A percentile compares a stretch with the other conserved stretches of the same genome.
These are phyloP conservation scores for Nitzschia putrida DNA, from an alignment of 108 stramenopile genomes.

Conservation along the genomic window DNA sequence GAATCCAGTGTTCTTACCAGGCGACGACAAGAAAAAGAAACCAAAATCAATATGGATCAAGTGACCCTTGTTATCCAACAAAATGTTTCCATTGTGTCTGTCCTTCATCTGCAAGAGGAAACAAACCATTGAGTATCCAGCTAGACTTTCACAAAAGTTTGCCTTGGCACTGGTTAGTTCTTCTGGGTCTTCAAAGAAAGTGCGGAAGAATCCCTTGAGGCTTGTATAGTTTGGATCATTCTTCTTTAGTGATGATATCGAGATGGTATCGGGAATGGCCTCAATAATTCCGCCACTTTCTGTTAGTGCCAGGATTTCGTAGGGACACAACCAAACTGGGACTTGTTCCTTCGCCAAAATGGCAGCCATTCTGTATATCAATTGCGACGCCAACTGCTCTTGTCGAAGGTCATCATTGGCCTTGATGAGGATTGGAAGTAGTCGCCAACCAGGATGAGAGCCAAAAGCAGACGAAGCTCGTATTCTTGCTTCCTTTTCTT, in stretches of 20 bases:
- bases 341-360: constrained; percentile 87
- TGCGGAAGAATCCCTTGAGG: constrained; percentile 82
- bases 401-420: constrained; percentile 97
- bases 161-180: constrained; percentile 75
- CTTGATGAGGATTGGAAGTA: constrained; percentile 94
- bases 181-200: constrained; percentile 71
- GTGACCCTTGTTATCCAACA: constrained; percentile 92
- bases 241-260: constrained; percentile 87
- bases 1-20: constrained; percentile 93
- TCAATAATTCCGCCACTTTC: constrained; percentile 92
- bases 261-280: constrained; percentile 94
- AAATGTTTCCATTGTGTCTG: constrained; percentile 95
- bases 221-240: constrained; percentile 81
- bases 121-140: constrained; percentile 92
- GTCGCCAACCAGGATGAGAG: constrained; percentile 86
- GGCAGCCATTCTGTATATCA: constrained; percentile 84
- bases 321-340: constrained; percentile 90
- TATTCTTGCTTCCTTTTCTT: constrained; percentile 84
- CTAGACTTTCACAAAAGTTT: constrained; percentile 91
- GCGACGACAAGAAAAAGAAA: constrained; percentile 90
- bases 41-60: constrained; percentile 95
- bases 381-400: constrained; percentile 92
- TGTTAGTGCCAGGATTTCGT: constrained; percentile 93
- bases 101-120: constrained; percentile 98
- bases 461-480: constrained; percentile 78